These are phyloP conservation scores for Drechmeria coniospora DNA, from an alignment of 2,329 filamentous ascomycete species.

Conservation along the genomic window DNA sequence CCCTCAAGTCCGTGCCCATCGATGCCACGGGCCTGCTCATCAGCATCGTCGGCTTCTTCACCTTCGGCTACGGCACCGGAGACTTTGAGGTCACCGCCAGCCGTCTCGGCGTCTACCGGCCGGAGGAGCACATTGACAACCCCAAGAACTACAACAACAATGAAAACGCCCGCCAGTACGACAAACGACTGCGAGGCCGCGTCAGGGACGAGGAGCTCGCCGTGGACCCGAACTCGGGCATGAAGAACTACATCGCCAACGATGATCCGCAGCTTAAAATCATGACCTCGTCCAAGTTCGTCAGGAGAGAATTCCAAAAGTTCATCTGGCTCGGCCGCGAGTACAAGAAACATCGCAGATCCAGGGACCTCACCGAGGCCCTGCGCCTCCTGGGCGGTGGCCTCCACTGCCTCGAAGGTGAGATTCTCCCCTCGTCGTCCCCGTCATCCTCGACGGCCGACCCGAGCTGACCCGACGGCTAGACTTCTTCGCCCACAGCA, in stretches of 20 bases:
- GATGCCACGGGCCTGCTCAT: conserved; percentile 83
- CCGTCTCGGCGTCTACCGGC: conserved; percentile 67
- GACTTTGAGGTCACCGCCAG: conserved; percentile 78
- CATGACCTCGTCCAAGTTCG: conserved; percentile 65
- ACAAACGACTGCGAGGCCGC: conserved; percentile 64
- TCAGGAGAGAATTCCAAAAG: conserved; percentile 55
- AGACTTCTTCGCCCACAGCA: conserved; percentile 88
- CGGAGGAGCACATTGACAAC: conserved; percentile 63
- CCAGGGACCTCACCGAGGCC: conserved; percentile 71
- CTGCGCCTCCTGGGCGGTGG: conserved; percentile 76
- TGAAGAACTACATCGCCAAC: conserved; percentile 93
- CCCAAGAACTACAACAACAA: conserved; percentile 85
- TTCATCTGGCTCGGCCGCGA: conserved; percentile 68
- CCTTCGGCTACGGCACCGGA: conserved; percentile 68
- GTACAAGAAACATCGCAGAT: conserved; percentile 42
- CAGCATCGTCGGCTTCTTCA: conserved; percentile 81
- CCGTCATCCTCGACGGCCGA: conserved; percentile 4
- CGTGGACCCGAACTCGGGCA: conserved; percentile 57
- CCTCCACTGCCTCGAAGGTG: conserved; percentile 72
- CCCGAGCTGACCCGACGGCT: too few species aligned
- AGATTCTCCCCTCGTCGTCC: too few species aligned
- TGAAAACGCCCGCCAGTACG: conserved; percentile 67
- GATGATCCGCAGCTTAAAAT: conserved; percentile 62
- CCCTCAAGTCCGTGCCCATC: conserved; percentile 76
- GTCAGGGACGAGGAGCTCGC: conserved; percentile 66